Conservation (phyloP, 2,329 filamentous ascomycete species). For the Taxawa tesnikishii region DNA sequence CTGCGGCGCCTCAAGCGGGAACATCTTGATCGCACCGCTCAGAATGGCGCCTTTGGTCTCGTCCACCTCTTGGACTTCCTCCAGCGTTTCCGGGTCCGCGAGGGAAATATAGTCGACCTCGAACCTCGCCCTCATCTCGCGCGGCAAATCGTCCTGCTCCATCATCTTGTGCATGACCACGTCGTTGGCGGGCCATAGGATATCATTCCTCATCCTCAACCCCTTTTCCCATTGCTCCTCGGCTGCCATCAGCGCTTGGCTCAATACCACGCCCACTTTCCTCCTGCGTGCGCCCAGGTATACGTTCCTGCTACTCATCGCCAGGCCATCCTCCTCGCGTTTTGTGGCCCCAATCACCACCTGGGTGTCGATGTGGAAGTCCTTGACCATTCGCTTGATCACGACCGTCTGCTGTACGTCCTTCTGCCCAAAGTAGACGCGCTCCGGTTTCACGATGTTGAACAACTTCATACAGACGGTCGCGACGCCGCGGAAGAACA, state of each 20-base stretch:
- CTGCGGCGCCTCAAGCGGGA: slow-evolving; percentile 59
- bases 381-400: slow-evolving; percentile 72
- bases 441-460: slow-evolving; percentile 66
- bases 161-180: slow-evolving; percentile 43
- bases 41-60: slow-evolving; percentile 62
- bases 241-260: slow-evolving; percentile 55
- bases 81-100: slow-evolving; percentile 71
- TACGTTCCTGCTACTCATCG: slow-evolving; percentile 85
- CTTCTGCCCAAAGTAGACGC: slow-evolving; percentile 92
- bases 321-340: slow-evolving; percentile 70
- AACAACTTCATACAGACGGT: slow-evolving; percentile 94
- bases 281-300: slow-evolving; percentile 73
- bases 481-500: slow-evolving; percentile 92
- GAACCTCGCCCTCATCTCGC: slow-evolving; percentile 53
- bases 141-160: slow-evolving; percentile 49
- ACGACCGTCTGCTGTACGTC: slow-evolving; percentile 94
- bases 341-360: slow-evolving; percentile 64
- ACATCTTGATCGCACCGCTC: slow-evolving; percentile 84
- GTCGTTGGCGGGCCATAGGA: slow-evolving; percentile 59
- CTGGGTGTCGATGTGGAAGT: slow-evolving; percentile 69
- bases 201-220: slow-evolving; percentile 44
- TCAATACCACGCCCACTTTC: slow-evolving; percentile 59
- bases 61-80: slow-evolving; percentile 65
- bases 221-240: slow-evolving; percentile 51
- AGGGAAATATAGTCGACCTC: slow-evolving; percentile 90